Conservation (phyloP, 1,139 yeast species). For the Tardiomyces depauwii region DNA sequence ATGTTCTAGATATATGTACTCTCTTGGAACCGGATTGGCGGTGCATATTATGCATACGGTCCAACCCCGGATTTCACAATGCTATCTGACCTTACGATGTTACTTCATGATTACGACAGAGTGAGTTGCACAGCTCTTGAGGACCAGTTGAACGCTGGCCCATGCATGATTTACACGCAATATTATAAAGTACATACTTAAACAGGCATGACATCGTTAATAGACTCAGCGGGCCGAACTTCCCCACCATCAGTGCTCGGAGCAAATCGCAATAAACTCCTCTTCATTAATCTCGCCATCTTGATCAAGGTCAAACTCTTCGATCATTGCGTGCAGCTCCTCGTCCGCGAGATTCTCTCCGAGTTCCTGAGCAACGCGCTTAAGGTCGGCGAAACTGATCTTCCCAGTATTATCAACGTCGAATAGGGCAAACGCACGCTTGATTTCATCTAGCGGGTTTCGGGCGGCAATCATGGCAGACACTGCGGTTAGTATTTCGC, state of each 20-base stretch:
- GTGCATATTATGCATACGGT: too few species aligned
- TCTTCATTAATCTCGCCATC: constrained; percentile 93
- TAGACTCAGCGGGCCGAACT: too few species aligned
- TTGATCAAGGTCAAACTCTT: constrained; percentile 91
- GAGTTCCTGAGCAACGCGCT: constrained; percentile 84
- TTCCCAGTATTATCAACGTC: constrained; percentile 90
- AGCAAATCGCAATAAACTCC: constrained; percentile 85
- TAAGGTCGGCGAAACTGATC: constrained; percentile 64
- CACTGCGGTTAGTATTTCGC: constrained; percentile 27
- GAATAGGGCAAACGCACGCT: constrained; percentile 80
- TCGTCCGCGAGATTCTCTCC: constrained; percentile 91
- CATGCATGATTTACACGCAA: too few species aligned
- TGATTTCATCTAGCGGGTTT: constrained; percentile 88
- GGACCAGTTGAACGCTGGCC: too few species aligned
- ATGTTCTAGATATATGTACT: too few species aligned
- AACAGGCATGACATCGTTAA: constrained; percentile 1
- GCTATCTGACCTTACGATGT: too few species aligned
- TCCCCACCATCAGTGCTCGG: constrained; percentile 36
- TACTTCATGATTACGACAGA: too few species aligned
- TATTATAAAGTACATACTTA: constrained; percentile 1
- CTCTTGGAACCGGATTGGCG: too few species aligned
- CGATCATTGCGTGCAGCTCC: constrained; percentile 93
- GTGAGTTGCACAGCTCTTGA: too few species aligned
- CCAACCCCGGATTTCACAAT: too few species aligned
- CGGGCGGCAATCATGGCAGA: constrained; percentile 69